A percentile compares a stretch with the other conserved stretches of the same genome.
Conservation (phyloP, 78 protist species). For the Chrysochromulina parva region DNA sequence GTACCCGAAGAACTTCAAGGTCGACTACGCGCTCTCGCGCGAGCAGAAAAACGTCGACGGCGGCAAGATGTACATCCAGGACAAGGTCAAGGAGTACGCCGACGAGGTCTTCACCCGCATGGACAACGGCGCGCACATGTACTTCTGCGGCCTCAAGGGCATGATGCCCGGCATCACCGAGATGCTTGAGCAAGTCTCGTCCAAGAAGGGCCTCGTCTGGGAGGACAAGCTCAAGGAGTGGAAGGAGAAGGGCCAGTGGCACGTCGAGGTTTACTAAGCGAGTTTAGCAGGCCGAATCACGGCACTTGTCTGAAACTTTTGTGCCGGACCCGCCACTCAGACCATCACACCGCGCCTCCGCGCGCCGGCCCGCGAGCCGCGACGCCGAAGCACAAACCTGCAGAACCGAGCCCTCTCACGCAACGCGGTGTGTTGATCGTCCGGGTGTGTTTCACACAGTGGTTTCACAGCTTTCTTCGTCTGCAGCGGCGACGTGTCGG, state of each 20-base stretch:
- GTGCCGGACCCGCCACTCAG: too few relatives aligned
- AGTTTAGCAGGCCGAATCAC: too few relatives aligned
- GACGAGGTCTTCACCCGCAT: conserved; percentile 40
- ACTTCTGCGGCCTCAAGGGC: conserved; percentile 62
- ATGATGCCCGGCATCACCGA: conserved; percentile 55
- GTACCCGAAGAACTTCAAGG: conserved; percentile 36
- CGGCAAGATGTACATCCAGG: conserved; percentile 58
- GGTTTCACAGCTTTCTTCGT: too few relatives aligned
- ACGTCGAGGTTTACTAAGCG: conserved; percentile 44
- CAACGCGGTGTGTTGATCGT: too few relatives aligned
- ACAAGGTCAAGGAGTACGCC: conserved; percentile 45
- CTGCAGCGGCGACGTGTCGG: too few relatives aligned
- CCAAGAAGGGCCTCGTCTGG: conserved; percentile 15
- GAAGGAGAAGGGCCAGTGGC: conserved; percentile 49
- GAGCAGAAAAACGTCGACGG: conserved; percentile 42
- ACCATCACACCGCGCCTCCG: too few relatives aligned
- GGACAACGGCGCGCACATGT: conserved; percentile 54
- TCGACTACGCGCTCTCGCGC: conserved; percentile 49
- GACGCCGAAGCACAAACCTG: too few relatives aligned
- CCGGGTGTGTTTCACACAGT: too few relatives aligned
- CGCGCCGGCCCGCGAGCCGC: too few relatives aligned
- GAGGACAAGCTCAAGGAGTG: conserved; percentile 33
- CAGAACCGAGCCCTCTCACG: too few relatives aligned
- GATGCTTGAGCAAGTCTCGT: conserved; percentile 13
- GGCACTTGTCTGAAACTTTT: too few relatives aligned